Conservation (phyloP, 192 early-diverging fungal species). For the Linnemannia zychae region DNA sequence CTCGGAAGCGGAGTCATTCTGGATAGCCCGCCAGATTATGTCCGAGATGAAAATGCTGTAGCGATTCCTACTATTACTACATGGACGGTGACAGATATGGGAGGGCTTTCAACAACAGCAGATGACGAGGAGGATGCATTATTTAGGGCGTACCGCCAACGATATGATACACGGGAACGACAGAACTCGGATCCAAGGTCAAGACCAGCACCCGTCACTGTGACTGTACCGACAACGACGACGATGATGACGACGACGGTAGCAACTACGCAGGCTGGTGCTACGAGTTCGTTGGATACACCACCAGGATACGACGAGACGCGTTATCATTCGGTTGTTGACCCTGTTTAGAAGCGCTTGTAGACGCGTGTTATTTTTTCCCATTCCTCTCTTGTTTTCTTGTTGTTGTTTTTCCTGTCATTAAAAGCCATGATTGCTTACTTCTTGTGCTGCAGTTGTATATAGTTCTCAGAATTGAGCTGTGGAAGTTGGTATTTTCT, state of each 20-base stretch:
- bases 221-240: background rate
- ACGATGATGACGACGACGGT: too few species aligned
- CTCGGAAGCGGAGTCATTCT: background rate
- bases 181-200: conserved; percentile 31
- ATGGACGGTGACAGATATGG: background rate
- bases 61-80: background rate
- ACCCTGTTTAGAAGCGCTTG: conserved; percentile 32
- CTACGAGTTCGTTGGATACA: conserved; percentile 27
- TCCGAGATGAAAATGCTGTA: conserved; percentile 12
- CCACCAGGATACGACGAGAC: conserved; percentile 52
- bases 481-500: too few species aligned
- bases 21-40: conserved; percentile 55
- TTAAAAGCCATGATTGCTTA: background rate
- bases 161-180: conserved; percentile 40
- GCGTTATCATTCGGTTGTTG: conserved; percentile 33
- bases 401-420: background rate
- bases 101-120: background rate
- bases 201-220: background rate
- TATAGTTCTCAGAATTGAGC: too few species aligned
- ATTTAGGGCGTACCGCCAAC: conserved; percentile 41
- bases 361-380: too few species aligned
- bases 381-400: background rate
- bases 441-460: too few species aligned
- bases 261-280: background rate
- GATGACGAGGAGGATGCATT: conserved; percentile 43